These are phyloP conservation scores for Amoeboaphelidium occidentale DNA, from an alignment of 371 early-diverging fungal genomes.

Conservation along the genomic window DNA sequence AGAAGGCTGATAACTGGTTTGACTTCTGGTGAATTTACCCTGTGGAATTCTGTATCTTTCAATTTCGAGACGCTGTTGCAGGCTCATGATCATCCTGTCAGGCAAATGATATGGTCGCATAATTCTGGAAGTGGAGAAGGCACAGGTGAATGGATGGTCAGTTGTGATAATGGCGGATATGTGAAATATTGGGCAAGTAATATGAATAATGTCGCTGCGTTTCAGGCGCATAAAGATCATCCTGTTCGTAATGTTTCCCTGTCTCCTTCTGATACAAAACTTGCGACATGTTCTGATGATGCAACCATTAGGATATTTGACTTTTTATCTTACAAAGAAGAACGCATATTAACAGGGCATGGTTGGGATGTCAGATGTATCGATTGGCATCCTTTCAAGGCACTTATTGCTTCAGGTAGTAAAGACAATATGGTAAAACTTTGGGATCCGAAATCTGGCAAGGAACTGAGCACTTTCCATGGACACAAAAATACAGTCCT, in stretches of 20 bases:
- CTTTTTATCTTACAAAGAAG: constrained; percentile 70
- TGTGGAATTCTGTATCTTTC: constrained; percentile 98
- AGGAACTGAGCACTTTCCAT: constrained; percentile 69
- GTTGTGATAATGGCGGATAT: constrained; percentile 82
- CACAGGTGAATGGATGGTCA: constrained; percentile 62
- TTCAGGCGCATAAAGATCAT: constrained; percentile 69
- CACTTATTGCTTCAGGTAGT: constrained; percentile 88
- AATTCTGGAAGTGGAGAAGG: constrained; percentile 22
- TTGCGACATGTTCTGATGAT: constrained; percentile 96
- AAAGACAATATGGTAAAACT: constrained; percentile 95
- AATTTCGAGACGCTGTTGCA: constrained; percentile 99
- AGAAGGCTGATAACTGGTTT: constrained; percentile 91
- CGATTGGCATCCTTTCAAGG: constrained; percentile 95
- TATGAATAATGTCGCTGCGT: constrained; percentile 88
- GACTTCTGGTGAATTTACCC: constrained; percentile 93
- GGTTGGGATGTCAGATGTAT: constrained; percentile 98
- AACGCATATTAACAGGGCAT: constrained; percentile 69
- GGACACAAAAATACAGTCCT: constrained; percentile 94
- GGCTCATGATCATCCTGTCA: constrained; percentile 54
- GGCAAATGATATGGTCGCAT: constrained; percentile 95
- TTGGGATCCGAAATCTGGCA: constrained; percentile 95
- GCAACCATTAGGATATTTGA: constrained; percentile 92
- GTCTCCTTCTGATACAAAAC: constrained; percentile 73
- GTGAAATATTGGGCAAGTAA: constrained; percentile 99
- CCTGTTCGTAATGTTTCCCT: constrained; percentile 14